Base-by-base conservation (phyloP, 2,329 filamentous ascomycete species). In the Fusarium chaquense region DNA sequence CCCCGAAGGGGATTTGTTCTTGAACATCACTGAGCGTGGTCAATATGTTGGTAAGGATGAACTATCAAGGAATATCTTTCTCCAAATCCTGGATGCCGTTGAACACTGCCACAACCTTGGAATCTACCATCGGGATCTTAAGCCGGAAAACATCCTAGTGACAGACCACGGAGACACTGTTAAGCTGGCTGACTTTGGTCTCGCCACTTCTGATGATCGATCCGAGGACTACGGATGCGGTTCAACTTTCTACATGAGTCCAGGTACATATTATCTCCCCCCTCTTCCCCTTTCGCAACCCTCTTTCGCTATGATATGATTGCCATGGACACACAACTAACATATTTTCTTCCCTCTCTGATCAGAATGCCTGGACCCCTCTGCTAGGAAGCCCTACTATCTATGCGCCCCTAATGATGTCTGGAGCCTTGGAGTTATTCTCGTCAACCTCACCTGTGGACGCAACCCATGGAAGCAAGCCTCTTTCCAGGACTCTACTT, bases 401-500 rank as follows among this genome's bases (percentile, higher is more conserved):
- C 90, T 90, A 72, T 97, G 94, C 71, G 94, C 93, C 54, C 93
- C 95, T 61, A 99, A 98, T 83, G 96, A 99, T 81, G 90, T 98
- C 74, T 99, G 96, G 96, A 95, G 93, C 76, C 87, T 99, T n/a
- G 96, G 96, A 73, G 95, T 99, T 55, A 97, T 99, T 78, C 87
- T 99, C 65, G 94, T 99, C 75, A 99, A 99, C 84, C 86, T 99
- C 73, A 97, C 94, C 53, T 99, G 96, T 83, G 96, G 96, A 78
- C 93, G 96, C 79, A 99, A 99, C 82, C 96, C 96, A 63, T 99
- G 96, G 96, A 98, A 98, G 84, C 92, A 96, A 79, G 96, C 96
- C 67, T 97, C 94, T 15, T 85, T 89, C 73, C 93, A 97, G 80
- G 96, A 99, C 81, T 93, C 93, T 70, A 98, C 96, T 46, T 99